Evolutionary conservation across 192 early-diverging fungal genomes (phyloP), one percentile per base, ranked within the genome.

Genomic region (Thamnidium elegans): DNA sequence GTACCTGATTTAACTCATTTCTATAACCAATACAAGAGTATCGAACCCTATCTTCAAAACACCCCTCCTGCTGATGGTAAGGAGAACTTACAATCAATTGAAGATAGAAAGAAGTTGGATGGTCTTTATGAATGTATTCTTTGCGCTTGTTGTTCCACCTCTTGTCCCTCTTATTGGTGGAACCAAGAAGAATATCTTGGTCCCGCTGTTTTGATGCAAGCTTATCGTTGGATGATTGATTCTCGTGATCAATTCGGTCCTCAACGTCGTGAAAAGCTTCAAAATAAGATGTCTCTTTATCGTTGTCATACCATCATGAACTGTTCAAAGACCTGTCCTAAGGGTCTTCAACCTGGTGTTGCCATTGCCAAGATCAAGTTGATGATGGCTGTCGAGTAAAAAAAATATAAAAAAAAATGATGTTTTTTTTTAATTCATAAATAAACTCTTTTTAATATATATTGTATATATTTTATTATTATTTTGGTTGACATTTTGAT

Each of bases 221-320:
- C 94, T 54, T 98, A 98, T 84, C 92, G 96, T 73, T 98, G 96
- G 96, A 98, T 98, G 91, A 86, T 87, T 62, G 96, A 98, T 78
- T 91, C 89, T 48, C 91, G 96, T 74, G 96, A 98, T 79, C 91
- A 98, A 71, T 91, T 89, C 70, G 88, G 90, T 39, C 56, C 72
- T 59, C 90, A 97, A 74, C 88, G 96, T 66, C 87, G 94, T 63
- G 84, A 84, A 56, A 84, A 86, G 47, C 81, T 98, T 70, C 94
- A 98, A 74, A 94, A 96, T 77, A 83, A 92, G 32, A 96, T 95
- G 88, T 92, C 92, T n/a, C 87, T 96, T 5, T 98, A 97, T 85
- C 90, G 94, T 51, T 98, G 96, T 89, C 96, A 98, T 82, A 97
- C 96, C 62, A 98, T 98, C 75, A 96, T 96, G 96, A 95, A 99